Evolutionary conservation across 164 flowering plant species (phyloP).

Genomic region (Sedum album): DNA sequence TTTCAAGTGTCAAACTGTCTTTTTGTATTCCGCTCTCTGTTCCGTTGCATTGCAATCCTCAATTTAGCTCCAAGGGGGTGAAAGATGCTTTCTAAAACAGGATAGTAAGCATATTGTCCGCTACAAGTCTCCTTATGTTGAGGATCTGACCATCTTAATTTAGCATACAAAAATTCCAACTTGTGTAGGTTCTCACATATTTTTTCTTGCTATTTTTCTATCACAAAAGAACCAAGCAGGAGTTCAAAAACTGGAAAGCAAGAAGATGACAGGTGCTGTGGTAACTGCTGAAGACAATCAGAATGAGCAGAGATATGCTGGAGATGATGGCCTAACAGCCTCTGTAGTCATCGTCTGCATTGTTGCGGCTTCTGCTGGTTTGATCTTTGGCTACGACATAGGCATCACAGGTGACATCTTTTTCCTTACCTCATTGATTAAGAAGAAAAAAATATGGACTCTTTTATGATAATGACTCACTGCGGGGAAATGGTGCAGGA

Average conservation of each 20-base stretch:
- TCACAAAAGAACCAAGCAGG: neutral
- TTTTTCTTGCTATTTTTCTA: neutral
- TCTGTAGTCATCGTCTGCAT: constrained; percentile 8
- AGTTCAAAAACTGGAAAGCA: neutral
- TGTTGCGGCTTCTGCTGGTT: constrained; percentile 9
- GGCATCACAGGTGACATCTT: neutral
- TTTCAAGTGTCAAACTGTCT: neutral
- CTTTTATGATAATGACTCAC: neutral
- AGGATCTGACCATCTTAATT: neutral
- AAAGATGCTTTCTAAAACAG: neutral
- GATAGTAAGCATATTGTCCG: too few relatives aligned
- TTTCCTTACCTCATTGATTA: neutral
- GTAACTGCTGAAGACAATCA: neutral
- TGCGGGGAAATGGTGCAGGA: constrained; percentile 28
- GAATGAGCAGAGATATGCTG: neutral
- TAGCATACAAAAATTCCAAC: neutral
- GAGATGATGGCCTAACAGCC: constrained; percentile 6
- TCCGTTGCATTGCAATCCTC: neutral
- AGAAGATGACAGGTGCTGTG: neutral
- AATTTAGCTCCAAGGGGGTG: neutral
- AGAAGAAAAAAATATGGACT: neutral
- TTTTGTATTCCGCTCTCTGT: neutral
- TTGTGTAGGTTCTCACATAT: neutral
- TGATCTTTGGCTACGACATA: constrained; percentile 8
- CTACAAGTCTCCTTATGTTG: neutral